Conservation (phyloP, 345 rosid genomes). For the Eutrema yunnanense region DNA sequence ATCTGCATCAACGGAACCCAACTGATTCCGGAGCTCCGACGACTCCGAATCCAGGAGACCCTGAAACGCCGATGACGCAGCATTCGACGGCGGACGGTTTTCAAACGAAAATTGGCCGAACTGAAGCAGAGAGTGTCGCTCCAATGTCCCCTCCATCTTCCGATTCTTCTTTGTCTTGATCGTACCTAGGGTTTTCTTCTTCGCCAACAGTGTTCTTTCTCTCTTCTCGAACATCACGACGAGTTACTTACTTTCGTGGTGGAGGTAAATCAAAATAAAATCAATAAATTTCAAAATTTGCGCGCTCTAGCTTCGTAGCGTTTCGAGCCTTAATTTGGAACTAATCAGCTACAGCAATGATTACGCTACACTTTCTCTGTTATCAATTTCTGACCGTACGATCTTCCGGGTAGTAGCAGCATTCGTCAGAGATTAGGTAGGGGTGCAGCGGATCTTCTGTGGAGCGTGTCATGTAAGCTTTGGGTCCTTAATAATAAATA, state of each 20-base stretch:
- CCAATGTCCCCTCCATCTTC: constrained; percentile 50
- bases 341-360: background rate
- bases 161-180: constrained; percentile 19
- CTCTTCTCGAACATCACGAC: constrained; percentile 25
- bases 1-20: constrained; percentile 30
- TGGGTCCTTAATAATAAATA: background rate
- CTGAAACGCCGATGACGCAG: constrained; percentile 33
- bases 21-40: constrained; percentile 27
- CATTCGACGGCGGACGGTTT: constrained; percentile 31
- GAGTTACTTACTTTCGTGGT: background rate
- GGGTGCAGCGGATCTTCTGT: background rate
- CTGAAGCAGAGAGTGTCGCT: constrained; percentile 39
- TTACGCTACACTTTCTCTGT: background rate
- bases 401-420: background rate
- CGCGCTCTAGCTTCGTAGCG: constrained; percentile 30
- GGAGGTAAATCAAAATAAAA: background rate
- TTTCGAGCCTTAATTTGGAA: background rate
- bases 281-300: constrained; percentile 15
- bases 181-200: constrained; percentile 40
- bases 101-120: constrained; percentile 35
- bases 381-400: constrained; percentile 5
- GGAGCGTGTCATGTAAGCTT: constrained; percentile 33
- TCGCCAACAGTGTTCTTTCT: constrained; percentile 30
- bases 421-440: background rate
- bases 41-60: constrained; percentile 42